Percentiles rank a stretch among this genome's conserved stretches.
phyloP scores from a whole-genome alignment of 352 stramenopile genomes.

The Pythium rishiriense region DNA sequence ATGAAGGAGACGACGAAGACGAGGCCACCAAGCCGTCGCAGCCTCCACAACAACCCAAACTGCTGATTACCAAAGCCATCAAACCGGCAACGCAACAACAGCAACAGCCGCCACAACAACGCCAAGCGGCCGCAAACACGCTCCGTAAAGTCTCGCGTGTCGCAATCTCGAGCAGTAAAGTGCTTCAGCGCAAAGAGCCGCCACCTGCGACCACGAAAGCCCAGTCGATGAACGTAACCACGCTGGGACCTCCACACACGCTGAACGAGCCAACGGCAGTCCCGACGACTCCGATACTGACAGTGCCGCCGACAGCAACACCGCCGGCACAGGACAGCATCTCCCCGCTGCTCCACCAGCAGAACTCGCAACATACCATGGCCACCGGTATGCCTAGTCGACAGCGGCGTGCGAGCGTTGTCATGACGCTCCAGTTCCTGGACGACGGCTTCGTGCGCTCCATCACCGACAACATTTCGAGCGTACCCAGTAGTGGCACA shows the following conservation, averaged over 20 bases:
- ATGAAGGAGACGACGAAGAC: conserved; percentile 14
- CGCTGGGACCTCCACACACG: background rate
- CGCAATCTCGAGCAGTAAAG: conserved; percentile 16
- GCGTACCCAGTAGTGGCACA: background rate
- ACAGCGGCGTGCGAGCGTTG: conserved; percentile 22
- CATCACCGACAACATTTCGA: background rate
- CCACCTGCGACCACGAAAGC: background rate
- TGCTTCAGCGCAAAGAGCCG: background rate
- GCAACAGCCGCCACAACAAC: conserved; percentile 9
- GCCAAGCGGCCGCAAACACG: background rate
- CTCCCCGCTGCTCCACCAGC: background rate
- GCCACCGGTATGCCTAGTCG: background rate
- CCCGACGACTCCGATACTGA: background rate
- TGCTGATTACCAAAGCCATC: conserved; percentile 23
- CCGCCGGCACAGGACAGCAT: background rate
- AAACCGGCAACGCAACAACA: conserved; percentile 1
- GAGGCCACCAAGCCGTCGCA: background rate
- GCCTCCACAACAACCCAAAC: background rate
- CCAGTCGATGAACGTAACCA: background rate
- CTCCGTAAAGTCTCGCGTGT: conserved; percentile 13
- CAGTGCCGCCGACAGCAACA: background rate
- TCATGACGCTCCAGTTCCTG: conserved; percentile 26
- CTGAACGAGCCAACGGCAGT: background rate
- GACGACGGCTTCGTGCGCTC: conserved; percentile 20
- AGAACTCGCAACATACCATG: background rate